phyloP scores from a whole-genome alignment of 352 stramenopile genomes.

The Pythium rishiriense region DNA sequence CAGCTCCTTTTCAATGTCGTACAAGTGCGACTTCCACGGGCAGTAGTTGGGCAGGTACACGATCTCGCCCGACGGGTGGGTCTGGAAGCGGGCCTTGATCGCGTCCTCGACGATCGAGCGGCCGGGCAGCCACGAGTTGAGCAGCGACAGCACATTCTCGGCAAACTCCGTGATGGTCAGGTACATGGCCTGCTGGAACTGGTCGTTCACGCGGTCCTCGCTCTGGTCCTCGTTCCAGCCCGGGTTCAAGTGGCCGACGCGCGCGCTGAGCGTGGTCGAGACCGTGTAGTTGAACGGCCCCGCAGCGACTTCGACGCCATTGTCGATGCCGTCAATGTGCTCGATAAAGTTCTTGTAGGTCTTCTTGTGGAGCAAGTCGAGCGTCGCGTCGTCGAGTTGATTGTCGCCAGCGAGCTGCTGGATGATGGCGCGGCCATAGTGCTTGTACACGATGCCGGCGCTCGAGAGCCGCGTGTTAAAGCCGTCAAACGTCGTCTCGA shows the following conservation, averaged over 20 bases:
- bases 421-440: slow-evolving; percentile 98
- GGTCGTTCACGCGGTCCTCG: slow-evolving; percentile 73
- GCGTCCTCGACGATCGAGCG: slow-evolving; percentile 92
- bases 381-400: slow-evolving; percentile 58
- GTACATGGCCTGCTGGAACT: slow-evolving; percentile 95
- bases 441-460: slow-evolving; percentile 97
- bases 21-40: slow-evolving; percentile 96
- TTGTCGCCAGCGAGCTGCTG: slow-evolving; percentile 53
- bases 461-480: slow-evolving; percentile 91
- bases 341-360: slow-evolving; percentile 97
- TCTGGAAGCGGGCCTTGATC: slow-evolving; percentile 82
- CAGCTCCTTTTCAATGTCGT: slow-evolving; percentile 94
- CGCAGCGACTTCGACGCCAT: slow-evolving; percentile 91
- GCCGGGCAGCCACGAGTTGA: slow-evolving; percentile 94
- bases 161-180: slow-evolving; percentile 96
- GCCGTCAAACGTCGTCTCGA: slow-evolving; percentile 79
- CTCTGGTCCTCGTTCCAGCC: slow-evolving; percentile 95
- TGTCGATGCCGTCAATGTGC: slow-evolving; percentile 99
- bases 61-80: slow-evolving; percentile 93
- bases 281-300: slow-evolving; percentile 73
- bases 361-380: slow-evolving; percentile 89
- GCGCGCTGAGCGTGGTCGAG: slow-evolving; percentile 73
- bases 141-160: slow-evolving; percentile 87
- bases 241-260: slow-evolving; percentile 94
- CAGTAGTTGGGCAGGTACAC: slow-evolving; percentile 91